Conservation (phyloP, 1,284 basidiomycete genomes). For the Irpex sp. region DNA sequence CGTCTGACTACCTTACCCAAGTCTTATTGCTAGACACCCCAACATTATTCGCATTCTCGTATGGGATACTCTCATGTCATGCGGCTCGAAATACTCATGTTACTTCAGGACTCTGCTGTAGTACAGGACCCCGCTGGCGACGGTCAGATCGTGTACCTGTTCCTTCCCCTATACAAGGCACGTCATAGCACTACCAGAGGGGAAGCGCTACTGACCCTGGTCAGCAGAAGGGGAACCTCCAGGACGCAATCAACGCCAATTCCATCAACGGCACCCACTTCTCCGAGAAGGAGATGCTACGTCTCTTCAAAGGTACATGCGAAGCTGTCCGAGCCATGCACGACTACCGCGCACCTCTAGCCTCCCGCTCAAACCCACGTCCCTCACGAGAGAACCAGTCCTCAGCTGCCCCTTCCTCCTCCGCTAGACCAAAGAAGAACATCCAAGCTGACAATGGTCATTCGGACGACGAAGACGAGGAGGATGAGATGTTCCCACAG, state of each 20-base stretch:
- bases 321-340: constrained; percentile 94
- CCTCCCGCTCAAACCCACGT: constrained; percentile 27
- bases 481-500: constrained; percentile 63
- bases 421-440: constrained; percentile 15
- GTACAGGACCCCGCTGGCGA: constrained; percentile 91
- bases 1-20: background rate
- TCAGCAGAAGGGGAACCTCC: constrained; percentile 79
- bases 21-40: constrained; percentile 52
- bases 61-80: constrained; percentile 9
- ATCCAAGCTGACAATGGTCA: constrained; percentile 23
- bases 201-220: background rate
- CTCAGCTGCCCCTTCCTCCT: constrained; percentile 21
- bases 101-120: constrained; percentile 79
- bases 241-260: constrained; percentile 90
- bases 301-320: constrained; percentile 91
- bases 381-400: constrained; percentile 25
- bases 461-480: constrained; percentile 48
- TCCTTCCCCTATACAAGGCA: constrained; percentile 85
- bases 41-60: constrained; percentile 87
- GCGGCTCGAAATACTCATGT: constrained; percentile 5
- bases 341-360: constrained; percentile 54
- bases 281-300: constrained; percentile 84
- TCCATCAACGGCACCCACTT: constrained; percentile 81
- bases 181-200: background rate
- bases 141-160: constrained; percentile 91